Percentiles rank a stretch among this genome's conserved stretches.
phyloP scores from a whole-genome alignment of 129 eudicot species.

The Tagetes patula region DNA sequence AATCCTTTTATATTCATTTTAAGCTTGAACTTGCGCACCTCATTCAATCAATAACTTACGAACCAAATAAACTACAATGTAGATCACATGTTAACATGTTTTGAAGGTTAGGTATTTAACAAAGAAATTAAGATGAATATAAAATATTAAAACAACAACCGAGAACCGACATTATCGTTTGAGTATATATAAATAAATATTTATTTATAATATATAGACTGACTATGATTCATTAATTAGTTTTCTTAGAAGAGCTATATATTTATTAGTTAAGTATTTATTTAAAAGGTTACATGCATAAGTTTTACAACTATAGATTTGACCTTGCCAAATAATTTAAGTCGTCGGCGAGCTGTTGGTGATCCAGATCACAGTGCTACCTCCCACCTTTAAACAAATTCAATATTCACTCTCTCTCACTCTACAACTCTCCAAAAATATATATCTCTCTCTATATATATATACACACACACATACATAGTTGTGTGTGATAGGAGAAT shows the following conservation, averaged over 20 bases:
- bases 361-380: constrained; percentile 24
- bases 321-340: not conserved
- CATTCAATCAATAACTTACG: no score
- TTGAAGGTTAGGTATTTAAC: no score
- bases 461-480: not conserved
- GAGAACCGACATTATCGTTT: no score
- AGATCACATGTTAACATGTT: no score
- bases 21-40: no score
- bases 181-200: no score
- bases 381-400: not conserved
- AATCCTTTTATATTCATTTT: no score
- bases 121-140: no score
- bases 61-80: no score
- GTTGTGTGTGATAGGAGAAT: not conserved
- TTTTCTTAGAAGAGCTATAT: not conserved
- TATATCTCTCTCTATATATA: not conserved
- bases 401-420: not conserved
- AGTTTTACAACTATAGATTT: not conserved
- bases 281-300: not conserved
- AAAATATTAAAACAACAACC: no score
- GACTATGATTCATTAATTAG: not conserved
- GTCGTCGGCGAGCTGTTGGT: constrained; percentile 11
- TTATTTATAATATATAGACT: not conserved
- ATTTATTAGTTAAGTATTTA: not conserved
- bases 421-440: not conserved